phyloP scores from a whole-genome alignment of 2,329 filamentous ascomycete genomes.

The Aspergillus ustus region DNA sequence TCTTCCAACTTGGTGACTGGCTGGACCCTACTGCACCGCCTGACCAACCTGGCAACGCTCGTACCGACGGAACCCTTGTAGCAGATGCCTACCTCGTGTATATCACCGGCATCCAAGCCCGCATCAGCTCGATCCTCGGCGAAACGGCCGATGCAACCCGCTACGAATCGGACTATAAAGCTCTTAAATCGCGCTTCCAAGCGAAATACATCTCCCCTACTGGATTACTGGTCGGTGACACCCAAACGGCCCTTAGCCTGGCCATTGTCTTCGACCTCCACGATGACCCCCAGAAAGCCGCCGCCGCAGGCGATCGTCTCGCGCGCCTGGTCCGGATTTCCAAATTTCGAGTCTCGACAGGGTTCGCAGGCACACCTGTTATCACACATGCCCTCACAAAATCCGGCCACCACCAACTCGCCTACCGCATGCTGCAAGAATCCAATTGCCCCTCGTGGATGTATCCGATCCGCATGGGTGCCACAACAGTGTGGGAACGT shows the following conservation, averaged over 20 bases:
- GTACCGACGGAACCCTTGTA: constrained; percentile 41
- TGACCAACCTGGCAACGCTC: constrained; percentile 37
- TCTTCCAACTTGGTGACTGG: constrained; percentile 48
- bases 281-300: constrained; percentile 15
- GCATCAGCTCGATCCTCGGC: constrained; percentile 32
- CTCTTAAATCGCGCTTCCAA: constrained; percentile 33
- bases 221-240: constrained; percentile 35
- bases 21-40: constrained; percentile 46
- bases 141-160: constrained; percentile 25
- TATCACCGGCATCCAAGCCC: constrained; percentile 35
- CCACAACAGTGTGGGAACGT: constrained; percentile 51
- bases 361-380: constrained; percentile 41
- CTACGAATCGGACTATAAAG: constrained; percentile 26
- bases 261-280: constrained; percentile 34
- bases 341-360: constrained; percentile 40
- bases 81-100: constrained; percentile 47
- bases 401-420: constrained; percentile 27
- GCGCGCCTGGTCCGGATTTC: constrained; percentile 29
- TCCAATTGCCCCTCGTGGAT: constrained; percentile 43
- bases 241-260: constrained; percentile 37
- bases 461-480: constrained; percentile 47
- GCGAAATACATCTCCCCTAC: constrained; percentile 34
- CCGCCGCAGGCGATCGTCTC: constrained; percentile 11
- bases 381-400: constrained; percentile 34
- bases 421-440: constrained; percentile 49